Evolutionary conservation across 192 early-diverging fungal species (phyloP).

Genomic region (Gamsiella multidivaricata): DNA sequence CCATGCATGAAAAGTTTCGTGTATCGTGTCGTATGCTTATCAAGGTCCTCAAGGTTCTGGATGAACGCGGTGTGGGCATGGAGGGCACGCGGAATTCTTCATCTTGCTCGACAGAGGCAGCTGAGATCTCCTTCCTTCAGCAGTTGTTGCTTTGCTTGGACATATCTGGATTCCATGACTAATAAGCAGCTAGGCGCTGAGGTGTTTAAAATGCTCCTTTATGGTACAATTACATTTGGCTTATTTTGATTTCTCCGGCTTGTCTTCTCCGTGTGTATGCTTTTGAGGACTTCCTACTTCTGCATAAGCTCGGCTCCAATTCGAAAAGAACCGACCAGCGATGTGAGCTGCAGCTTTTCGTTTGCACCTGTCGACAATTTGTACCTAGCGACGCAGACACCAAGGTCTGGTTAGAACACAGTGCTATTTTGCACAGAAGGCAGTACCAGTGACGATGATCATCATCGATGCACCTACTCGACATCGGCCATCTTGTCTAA

Average conservation of each 20-base stretch:
- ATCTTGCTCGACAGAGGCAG: constrained; percentile 4
- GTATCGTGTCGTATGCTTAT: constrained; percentile 50
- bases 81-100: constrained; percentile 14
- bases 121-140: constrained; percentile 42
- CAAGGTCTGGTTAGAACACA: no score
- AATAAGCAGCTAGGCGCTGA: not conserved
- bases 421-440: no score
- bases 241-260: not conserved
- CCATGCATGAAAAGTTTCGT: constrained; percentile 51
- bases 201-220: not conserved
- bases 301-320: constrained; percentile 70
- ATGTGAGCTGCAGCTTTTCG: constrained; percentile 89
- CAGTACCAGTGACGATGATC: no score
- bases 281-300: no score
- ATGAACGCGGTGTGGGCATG: constrained; percentile 51
- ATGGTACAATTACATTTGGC: not conserved
- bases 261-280: no score
- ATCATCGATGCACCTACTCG: constrained; percentile 78
- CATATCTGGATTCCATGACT: constrained; percentile 43
- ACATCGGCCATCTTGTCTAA: constrained; percentile 88
- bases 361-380: constrained; percentile 84
- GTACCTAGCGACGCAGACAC: constrained; percentile 74
- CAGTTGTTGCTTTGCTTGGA: constrained; percentile 54
- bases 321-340: constrained; percentile 90
- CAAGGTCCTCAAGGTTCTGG: constrained; percentile 48